Evolutionary conservation across 805 yeast species (phyloP).

Genomic region (Yamadazyma sp.): DNA sequence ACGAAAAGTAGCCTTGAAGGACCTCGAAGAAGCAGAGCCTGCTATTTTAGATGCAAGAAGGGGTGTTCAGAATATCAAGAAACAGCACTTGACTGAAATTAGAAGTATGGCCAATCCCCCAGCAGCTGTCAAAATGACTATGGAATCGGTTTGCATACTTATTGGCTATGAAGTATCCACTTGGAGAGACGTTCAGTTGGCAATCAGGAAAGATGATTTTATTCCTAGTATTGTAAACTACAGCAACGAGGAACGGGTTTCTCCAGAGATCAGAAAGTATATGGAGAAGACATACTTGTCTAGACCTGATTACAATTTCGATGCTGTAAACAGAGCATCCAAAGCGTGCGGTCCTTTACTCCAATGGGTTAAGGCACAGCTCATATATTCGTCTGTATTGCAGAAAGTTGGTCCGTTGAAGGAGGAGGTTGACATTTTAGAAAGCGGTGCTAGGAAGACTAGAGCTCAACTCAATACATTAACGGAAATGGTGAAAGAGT

Average conservation of each 20-base stretch:
- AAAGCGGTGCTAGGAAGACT: conserved; percentile 59
- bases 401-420: conserved; percentile 73
- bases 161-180: conserved; percentile 63
- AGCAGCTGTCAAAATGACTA: conserved; percentile 73
- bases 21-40: conserved; percentile 79
- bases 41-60: conserved; percentile 78
- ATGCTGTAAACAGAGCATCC: conserved; percentile 81
- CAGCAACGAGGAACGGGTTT: conserved; percentile 59
- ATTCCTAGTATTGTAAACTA: conserved; percentile 78
- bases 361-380: conserved; percentile 88
- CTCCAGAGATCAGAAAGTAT: conserved; percentile 48
- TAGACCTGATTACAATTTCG: conserved; percentile 64
- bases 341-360: conserved; percentile 92
- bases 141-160: conserved; percentile 86
- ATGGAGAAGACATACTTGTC: conserved; percentile 64
- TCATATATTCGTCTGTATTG: conserved; percentile 69
- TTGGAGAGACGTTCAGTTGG: conserved; percentile 83
- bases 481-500: conserved; percentile 75
- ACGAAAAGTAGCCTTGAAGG: conserved; percentile 53
- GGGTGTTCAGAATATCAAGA: conserved; percentile 91
- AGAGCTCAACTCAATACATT: conserved; percentile 72
- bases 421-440: conserved; percentile 60
- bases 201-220: conserved; percentile 85
- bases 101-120: conserved; percentile 92
- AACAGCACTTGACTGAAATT: conserved; percentile 86